Percentiles rank a stretch among this genome's conserved stretches.
Evolutionary conservation across 345 rosid genomes (phyloP).

Genomic region (Gossypium mustelinum): DNA sequence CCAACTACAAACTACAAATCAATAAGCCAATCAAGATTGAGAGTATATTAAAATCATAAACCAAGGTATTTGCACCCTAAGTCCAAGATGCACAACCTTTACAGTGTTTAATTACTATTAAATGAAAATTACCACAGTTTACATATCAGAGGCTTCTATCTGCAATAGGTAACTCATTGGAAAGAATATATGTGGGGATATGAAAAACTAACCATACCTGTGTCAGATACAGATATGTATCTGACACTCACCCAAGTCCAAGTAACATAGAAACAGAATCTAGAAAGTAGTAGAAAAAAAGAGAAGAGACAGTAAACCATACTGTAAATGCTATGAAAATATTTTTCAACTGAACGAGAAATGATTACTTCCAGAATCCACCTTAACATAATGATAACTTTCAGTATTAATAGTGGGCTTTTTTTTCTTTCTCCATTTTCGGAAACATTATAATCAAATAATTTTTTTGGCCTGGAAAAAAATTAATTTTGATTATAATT

Average conservation of each 20-base stretch:
- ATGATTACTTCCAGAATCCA: background rate
- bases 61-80: conserved; percentile 9
- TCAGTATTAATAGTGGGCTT: background rate
- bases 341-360: background rate
- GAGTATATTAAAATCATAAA: conserved; percentile 1
- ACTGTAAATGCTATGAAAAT: background rate
- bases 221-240: no score
- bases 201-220: no score
- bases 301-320: background rate
- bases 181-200: background rate
- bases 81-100: background rate
- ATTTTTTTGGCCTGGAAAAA: background rate
- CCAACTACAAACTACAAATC: background rate
- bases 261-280: no score
- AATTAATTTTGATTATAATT: background rate
- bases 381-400: background rate
- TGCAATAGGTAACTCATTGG: background rate
- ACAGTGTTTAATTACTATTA: background rate
- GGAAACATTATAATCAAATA: background rate
- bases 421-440: background rate
- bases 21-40: background rate
- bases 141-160: background rate
- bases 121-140: background rate
- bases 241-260: no score
- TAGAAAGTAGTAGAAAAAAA: background rate